Conservation (phyloP, 257 asterid species). For the Echites panduratus region DNA sequence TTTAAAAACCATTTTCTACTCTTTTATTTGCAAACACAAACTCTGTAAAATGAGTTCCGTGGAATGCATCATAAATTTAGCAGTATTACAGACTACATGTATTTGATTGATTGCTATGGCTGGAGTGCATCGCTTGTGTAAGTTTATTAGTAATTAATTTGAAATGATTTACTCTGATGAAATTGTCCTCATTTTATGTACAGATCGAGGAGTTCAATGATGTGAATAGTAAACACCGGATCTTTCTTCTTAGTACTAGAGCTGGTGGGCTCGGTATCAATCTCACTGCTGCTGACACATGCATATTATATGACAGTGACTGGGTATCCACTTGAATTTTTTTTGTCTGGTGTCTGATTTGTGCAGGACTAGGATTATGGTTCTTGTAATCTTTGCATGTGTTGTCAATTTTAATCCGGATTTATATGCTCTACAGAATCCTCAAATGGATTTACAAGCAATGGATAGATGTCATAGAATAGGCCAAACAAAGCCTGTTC, state of each 20-base stretch:
- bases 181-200: not conserved
- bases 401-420: not conserved
- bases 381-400: not conserved
- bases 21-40: no score
- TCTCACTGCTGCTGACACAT: conserved; percentile 97
- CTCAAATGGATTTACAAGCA: conserved; percentile 98
- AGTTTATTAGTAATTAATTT: not conserved
- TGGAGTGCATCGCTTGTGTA: not conserved
- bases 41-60: not conserved
- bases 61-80: not conserved
- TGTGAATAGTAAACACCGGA: conserved; percentile 45
- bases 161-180: conserved; percentile 2
- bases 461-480: conserved; percentile 98
- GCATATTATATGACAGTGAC: conserved; percentile 95
- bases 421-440: conserved; percentile 57
- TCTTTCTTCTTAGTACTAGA: conserved; percentile 93
- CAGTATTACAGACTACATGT: not conserved
- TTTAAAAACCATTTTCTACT: no score
- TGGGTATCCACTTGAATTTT: conserved; percentile 59
- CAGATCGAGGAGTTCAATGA: conserved; percentile 92
- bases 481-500: conserved; percentile 99
- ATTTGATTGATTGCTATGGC: not conserved
- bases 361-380: not conserved
- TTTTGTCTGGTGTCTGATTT: not conserved
- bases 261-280: conserved; percentile 99